Evolutionary conservation across 1,284 basidiomycete species (phyloP).

Genomic region (Ceratobasidium sp.): DNA sequence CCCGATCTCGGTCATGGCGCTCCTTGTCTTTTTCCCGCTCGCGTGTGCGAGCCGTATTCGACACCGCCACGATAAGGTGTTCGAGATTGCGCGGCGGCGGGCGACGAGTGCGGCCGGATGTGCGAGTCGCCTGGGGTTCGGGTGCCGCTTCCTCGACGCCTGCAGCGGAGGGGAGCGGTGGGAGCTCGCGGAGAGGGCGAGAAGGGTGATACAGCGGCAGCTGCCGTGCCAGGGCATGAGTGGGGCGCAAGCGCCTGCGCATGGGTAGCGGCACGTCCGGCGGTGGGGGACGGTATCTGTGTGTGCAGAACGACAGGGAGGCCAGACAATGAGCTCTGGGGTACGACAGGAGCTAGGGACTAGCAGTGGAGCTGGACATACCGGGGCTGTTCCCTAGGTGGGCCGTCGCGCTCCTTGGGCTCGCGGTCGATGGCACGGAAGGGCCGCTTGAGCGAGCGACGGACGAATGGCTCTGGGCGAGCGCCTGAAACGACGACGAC

Average conservation of each 20-base stretch:
- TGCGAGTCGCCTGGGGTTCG: constrained; percentile 28
- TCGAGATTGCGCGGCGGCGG: constrained; percentile 37
- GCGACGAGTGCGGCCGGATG: constrained; percentile 26
- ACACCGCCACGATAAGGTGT: constrained; percentile 34
- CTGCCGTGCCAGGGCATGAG: constrained; percentile 18
- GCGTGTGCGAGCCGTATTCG: constrained; percentile 25
- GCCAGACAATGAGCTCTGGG: neutral
- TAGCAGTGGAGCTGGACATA: neutral
- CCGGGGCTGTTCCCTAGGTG: constrained; percentile 32
- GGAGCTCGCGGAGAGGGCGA: constrained; percentile 18
- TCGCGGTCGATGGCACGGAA: constrained; percentile 31
- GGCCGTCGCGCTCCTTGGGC: constrained; percentile 28
- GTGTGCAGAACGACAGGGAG: neutral
- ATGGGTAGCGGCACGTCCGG: constrained; percentile 19
- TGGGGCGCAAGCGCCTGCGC: constrained; percentile 25
- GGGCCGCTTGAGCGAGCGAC: constrained; percentile 37
- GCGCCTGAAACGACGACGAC: constrained; percentile 36
- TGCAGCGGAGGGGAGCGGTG: constrained; percentile 12
- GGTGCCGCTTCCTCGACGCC: neutral
- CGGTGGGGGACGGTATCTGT: constrained; percentile 29
- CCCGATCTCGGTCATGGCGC: constrained; percentile 17
- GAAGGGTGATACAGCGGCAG: constrained; percentile 34
- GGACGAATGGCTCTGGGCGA: constrained; percentile 13
- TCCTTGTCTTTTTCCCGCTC: constrained; percentile 21
- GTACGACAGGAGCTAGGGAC: neutral